Evolutionary conservation across 495 filamentous ascomycete species (phyloP).

Genomic region (Saxispiralis lemnorum): DNA sequence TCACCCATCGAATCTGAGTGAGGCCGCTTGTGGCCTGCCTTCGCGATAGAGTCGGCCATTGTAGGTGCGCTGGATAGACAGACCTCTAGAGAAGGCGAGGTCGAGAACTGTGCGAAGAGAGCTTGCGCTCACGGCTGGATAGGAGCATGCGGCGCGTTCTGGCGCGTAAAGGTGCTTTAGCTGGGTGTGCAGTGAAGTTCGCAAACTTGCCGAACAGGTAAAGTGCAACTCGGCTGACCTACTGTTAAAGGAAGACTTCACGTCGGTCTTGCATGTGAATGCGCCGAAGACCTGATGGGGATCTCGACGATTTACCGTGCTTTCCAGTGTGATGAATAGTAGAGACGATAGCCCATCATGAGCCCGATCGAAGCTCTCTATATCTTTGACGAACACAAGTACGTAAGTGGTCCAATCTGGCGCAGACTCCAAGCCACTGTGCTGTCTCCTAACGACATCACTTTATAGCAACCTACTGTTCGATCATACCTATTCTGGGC

Average conservation of each 20-base stretch:
- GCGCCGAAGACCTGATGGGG: no score
- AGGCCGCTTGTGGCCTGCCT: conserved; percentile 5
- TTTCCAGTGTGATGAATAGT: background rate
- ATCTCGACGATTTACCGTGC: no score
- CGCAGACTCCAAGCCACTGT: conserved; percentile 5
- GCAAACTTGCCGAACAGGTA: background rate
- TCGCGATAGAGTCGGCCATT: conserved; percentile 3
- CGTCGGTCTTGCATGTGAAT: no score
- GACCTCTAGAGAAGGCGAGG: background rate
- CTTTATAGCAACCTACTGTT: conserved; percentile 39
- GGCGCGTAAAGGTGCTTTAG: no score
- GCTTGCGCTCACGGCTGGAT: no score
- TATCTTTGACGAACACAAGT: conserved; percentile 89
- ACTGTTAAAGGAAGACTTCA: no score
- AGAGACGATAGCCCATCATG: conserved; percentile 15
- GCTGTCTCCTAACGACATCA: conserved; percentile 25
- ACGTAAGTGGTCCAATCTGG: conserved; percentile 14
- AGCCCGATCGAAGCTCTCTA: conserved; percentile 83
- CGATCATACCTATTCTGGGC: conserved; percentile 51
- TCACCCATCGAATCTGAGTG: background rate
- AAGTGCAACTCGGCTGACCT: background rate
- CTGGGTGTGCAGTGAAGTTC: no score
- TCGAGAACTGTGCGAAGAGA: background rate
- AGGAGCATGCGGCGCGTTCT: no score
- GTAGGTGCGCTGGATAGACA: background rate